A percentile compares a stretch with the other conserved stretches of the same genome.
These are phyloP conservation scores for Thuja plicata DNA, from an alignment of 83 land plant genomes.

Conservation along the genomic window DNA sequence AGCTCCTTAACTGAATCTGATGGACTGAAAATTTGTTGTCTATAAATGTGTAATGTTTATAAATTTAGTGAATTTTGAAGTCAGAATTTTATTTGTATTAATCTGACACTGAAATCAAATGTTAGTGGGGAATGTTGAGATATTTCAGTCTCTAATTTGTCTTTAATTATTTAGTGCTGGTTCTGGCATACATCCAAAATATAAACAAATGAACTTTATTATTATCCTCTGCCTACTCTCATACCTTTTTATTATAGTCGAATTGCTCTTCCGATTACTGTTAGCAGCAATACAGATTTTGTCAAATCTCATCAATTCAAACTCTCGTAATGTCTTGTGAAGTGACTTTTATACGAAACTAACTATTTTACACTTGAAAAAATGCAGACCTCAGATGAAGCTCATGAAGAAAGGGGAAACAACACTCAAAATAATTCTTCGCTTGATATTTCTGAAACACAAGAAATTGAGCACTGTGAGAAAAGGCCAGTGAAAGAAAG, in stretches of 20 bases:
- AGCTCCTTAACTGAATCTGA: no score
- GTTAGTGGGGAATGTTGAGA: not conserved
- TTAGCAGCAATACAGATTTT: not conserved
- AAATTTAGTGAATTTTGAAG: not conserved
- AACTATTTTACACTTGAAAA: not conserved
- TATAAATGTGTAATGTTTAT: no score
- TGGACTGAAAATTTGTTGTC: no score
- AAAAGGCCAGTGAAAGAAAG: not conserved
- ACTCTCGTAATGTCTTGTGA: not conserved
- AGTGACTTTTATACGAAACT: not conserved
- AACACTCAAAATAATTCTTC: not conserved
- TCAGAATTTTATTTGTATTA: no score
- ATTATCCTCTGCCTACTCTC: not conserved
- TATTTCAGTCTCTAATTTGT: not conserved
- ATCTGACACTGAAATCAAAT: not conserved
- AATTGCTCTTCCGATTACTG: not conserved
- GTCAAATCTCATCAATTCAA: not conserved
- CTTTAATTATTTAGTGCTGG: not conserved
- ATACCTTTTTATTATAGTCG: not conserved
- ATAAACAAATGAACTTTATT: not conserved
- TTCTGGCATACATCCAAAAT: not conserved
- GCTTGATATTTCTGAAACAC: not conserved
- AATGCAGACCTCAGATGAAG: not conserved
- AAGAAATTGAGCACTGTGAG: not conserved
- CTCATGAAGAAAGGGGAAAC: not conserved